Evolutionary conservation across 129 eudicot genomes (phyloP), one percentile per base, ranked within the genome.

Genomic region (Flaveria trinervia): DNA sequence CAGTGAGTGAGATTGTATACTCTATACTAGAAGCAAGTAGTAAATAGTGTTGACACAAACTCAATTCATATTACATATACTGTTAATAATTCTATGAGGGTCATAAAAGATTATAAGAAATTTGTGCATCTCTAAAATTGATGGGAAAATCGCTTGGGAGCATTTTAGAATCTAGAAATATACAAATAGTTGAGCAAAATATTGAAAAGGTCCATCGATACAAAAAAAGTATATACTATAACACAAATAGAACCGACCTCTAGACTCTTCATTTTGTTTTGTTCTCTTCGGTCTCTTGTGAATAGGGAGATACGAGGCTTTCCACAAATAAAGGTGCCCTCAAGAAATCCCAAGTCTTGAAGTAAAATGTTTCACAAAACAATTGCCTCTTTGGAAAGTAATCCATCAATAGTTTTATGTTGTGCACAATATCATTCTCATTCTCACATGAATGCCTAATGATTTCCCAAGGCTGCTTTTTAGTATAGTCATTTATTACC

Each of bases 231-330:
- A 17, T 17, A 55, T 55, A 17, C 23, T 52, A 56, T 18, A 39
- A 28, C 28, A 43, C 44, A 74, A 45, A 15, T 22, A 60, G 70
- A 28, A 46, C 79, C 18, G 28, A 75, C 71, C 22, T 20, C 22
- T 20, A 20, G 22, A 20, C 22, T 20, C 22, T 30, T 26, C 61
- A 61, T 46, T 55, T 4, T 41, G 65, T 23, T 57, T 52, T 45
- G 20, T 77, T 15, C 75, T 77, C 75, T 20, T 77, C 15, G 7
- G 68, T 3, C 20, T 68, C 48, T 33, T 4, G 17, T 44, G 14
- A 56, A 77, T 68, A 39, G 30, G 81, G 81, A 55, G 81, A 68
- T 68, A 77, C 68, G 52, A 68, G 74, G 45, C 81, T 77, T 45
- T 54, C 55, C 28, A 77, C 74, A 77, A 10, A 77, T 14, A 55